Conservation (phyloP, 2,329 filamentous ascomycete species). For the Aspergillus sp. region DNA sequence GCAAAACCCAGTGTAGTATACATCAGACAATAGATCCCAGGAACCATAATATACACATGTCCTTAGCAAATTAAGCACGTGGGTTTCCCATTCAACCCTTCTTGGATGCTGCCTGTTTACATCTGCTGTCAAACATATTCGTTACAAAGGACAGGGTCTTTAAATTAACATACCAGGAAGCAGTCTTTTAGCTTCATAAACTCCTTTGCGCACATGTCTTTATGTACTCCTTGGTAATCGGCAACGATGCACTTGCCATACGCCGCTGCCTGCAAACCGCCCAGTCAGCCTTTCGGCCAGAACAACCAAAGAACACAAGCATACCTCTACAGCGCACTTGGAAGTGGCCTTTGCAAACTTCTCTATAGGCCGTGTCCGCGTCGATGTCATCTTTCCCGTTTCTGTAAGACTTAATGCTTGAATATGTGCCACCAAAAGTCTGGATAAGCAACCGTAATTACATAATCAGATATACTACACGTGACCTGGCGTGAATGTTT, state of each 20-base stretch:
- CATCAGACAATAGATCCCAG: neutral
- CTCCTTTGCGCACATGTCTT: slow-evolving; percentile 84
- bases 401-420: neutral
- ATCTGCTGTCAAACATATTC: slow-evolving; percentile 11
- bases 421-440: neutral
- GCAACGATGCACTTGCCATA: slow-evolving; percentile 91
- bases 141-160: neutral
- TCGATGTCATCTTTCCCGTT: slow-evolving; percentile 39
- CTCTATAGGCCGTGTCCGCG: slow-evolving; percentile 63
- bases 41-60: slow-evolving; percentile 3
- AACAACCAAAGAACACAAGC: slow-evolving; percentile 5
- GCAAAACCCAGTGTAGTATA: neutral
- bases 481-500: slow-evolving; percentile 17
- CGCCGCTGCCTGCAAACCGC: slow-evolving; percentile 62
- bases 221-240: slow-evolving; percentile 86
- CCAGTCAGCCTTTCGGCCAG: neutral
- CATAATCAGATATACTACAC: slow-evolving; percentile 9
- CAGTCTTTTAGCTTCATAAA: slow-evolving; percentile 86
- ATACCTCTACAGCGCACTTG: slow-evolving; percentile 66
- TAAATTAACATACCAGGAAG: slow-evolving; percentile 64
- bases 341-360: slow-evolving; percentile 66
- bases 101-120: slow-evolving; percentile 52
- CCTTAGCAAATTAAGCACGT: neutral
- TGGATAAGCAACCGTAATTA: slow-evolving; percentile 8
- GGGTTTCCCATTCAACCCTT: slow-evolving; percentile 36